phyloP scores from a whole-genome alignment of 2,329 filamentous ascomycete species.

The Colletotrichum aenigma region DNA sequence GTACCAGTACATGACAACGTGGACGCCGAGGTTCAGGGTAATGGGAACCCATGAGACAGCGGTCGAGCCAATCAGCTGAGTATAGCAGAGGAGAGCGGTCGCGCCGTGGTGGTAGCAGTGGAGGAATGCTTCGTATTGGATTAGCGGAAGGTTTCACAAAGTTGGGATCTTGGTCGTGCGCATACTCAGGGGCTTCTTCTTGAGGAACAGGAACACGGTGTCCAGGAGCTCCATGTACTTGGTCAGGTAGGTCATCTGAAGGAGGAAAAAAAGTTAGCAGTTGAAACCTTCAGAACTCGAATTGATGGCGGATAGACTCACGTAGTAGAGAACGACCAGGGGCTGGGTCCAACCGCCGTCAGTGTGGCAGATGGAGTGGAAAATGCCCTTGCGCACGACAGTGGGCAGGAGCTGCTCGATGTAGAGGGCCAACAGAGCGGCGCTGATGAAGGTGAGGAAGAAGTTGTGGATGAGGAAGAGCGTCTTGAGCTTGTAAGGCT shows the following conservation, averaged over 20 bases:
- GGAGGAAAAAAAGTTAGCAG: not conserved
- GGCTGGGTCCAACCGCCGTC: conserved; percentile 93
- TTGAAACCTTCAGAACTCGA: not conserved
- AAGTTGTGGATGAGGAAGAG: conserved; percentile 98
- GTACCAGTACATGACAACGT: conserved; percentile 99
- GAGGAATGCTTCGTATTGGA: conserved; percentile 74
- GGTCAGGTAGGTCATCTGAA: conserved; percentile 93
- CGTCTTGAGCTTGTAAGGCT: conserved; percentile 84
- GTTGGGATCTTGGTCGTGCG: conserved; percentile 3
- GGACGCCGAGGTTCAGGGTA: conserved; percentile 87
- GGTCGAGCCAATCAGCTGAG: conserved; percentile 90
- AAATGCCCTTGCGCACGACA: conserved; percentile 79
- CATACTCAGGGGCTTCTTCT: conserved; percentile 96
- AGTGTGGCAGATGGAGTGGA: conserved; percentile 83
- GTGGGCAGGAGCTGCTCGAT: conserved; percentile 90
- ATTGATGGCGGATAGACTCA: conserved; percentile 52
- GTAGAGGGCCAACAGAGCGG: conserved; percentile 80
- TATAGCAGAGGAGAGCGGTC: conserved; percentile 96
- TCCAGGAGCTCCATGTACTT: conserved; percentile 97
- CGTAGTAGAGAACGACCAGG: conserved; percentile 94
- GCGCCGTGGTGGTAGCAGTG: conserved; percentile 99
- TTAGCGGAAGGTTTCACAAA: conserved; percentile 30
- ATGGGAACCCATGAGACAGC: conserved; percentile 96
- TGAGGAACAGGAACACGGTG: conserved; percentile 95
- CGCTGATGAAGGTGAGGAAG: conserved; percentile 86